Evolutionary conservation across 164 flowering plant species (phyloP).

Genomic region (Magnolia changhungtana): DNA sequence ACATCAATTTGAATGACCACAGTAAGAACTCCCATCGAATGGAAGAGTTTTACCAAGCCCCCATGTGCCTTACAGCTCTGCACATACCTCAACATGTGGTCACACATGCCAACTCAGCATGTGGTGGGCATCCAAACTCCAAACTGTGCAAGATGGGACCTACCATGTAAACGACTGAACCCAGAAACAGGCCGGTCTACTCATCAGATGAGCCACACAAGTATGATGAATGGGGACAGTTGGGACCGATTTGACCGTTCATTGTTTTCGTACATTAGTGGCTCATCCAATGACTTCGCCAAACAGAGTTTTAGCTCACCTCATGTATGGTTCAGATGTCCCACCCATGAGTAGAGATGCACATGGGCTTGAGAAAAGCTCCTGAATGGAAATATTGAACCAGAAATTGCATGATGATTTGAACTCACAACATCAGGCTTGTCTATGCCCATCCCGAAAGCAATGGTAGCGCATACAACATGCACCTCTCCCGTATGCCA

Average conservation of each 20-base stretch:
- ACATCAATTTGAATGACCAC: not conserved
- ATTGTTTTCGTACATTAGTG: not conserved
- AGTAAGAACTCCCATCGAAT: not conserved
- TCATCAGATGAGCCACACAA: not conserved
- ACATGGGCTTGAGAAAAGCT: not conserved
- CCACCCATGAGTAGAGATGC: not conserved
- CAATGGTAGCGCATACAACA: constrained; percentile 93
- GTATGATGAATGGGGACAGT: too few species aligned
- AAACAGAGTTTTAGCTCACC: not conserved
- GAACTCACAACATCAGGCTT: constrained; percentile 93
- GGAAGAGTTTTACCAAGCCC: not conserved
- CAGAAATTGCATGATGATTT: constrained; percentile 6
- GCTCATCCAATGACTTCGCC: not conserved
- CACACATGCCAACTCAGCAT: not conserved
- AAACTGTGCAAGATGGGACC: not conserved
- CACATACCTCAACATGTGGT: not conserved
- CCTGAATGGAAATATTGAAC: not conserved
- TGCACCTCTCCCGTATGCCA: constrained; percentile 86
- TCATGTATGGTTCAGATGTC: not conserved
- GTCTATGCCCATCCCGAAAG: constrained; percentile 99
- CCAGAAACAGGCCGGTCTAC: not conserved
- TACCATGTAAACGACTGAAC: not conserved
- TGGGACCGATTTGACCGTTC: too few species aligned
- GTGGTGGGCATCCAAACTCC: not conserved
- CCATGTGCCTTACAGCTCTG: not conserved